Percentiles rank a stretch among this genome's conserved stretches.
Conservation (phyloP, 257 asterid genomes). For the Jaltomata sinuosa region DNA sequence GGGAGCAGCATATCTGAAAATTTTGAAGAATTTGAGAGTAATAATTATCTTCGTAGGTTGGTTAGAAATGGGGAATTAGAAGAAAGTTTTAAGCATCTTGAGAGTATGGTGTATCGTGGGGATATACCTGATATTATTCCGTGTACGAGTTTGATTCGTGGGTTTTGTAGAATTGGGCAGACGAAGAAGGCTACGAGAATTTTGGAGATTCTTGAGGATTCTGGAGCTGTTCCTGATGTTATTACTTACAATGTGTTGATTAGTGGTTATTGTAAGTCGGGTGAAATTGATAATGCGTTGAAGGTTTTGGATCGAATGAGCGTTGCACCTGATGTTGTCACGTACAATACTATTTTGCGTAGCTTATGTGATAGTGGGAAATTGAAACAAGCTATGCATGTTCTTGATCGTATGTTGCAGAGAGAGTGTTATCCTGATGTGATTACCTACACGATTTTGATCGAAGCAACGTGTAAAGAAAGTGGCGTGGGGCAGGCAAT, state of each 20-base stretch:
- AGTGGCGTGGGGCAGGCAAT: slow-evolving; percentile 64
- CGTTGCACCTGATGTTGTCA: slow-evolving; percentile 75
- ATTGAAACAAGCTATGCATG: slow-evolving; percentile 67
- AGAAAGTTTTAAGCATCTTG: slow-evolving; percentile 64
- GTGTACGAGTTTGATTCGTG: slow-evolving; percentile 70
- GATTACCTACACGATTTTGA: slow-evolving; percentile 69
- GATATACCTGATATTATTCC: slow-evolving; percentile 68
- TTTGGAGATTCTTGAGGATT: slow-evolving; percentile 71
- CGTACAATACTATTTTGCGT: slow-evolving; percentile 73
- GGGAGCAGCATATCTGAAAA: slow-evolving; percentile 18
- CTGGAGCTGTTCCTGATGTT: slow-evolving; percentile 87
- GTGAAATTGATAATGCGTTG: slow-evolving; percentile 60
- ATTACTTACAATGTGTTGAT: slow-evolving; percentile 82
- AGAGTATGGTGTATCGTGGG: slow-evolving; percentile 58
- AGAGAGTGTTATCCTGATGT: slow-evolving; percentile 76
- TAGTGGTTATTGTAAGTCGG: slow-evolving; percentile 70
- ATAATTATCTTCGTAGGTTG: slow-evolving; percentile 52
- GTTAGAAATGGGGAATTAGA: slow-evolving; percentile 63
- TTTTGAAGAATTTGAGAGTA: slow-evolving; percentile 62
- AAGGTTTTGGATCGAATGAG: slow-evolving; percentile 59
- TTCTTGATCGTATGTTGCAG: slow-evolving; percentile 54
- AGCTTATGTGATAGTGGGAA: slow-evolving; percentile 63
- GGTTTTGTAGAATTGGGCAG: slow-evolving; percentile 60
- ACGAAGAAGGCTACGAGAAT: slow-evolving; percentile 54
- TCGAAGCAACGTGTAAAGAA: slow-evolving; percentile 68